Evolutionary conservation across 805 yeast species (phyloP), one percentile per base, ranked within the genome.

Genomic region (Suhomyces prunicola): DNA sequence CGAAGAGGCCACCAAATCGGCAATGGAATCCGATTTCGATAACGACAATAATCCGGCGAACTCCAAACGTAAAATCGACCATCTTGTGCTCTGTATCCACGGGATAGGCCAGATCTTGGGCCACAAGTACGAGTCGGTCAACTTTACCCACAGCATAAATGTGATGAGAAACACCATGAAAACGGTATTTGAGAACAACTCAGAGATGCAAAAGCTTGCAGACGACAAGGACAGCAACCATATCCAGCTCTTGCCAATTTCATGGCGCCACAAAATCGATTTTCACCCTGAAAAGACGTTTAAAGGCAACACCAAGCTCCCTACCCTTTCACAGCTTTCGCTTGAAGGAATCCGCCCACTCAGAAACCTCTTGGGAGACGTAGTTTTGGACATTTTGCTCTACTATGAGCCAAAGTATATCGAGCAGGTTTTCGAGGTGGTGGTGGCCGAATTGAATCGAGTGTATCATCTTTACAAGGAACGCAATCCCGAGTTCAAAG

Each of bases 51-150:
- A 63, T 12, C 41, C 56, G 10, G 46, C 51, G 1, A 53, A 59
- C n/a, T 55, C 72, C 2, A 55, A 67, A 27, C 40, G 78, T 48
- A 70, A 76, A 31, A 68, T 84, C 27, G 83, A 85, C 35, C 90
- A 85, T 62, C 71, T 93, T 56, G 82, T 92, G 1, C 73, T 93
- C n/a, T 90, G 97, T 64, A 82, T 93, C 27, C 99, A 93, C 71
- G 99, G 99, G 0, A 89, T 93, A 55, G 99, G 98, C 1, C 99
- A 93, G 69, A 82, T 85, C 15, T 72, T 94, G 49, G 96, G 97
- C 1, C 76, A 84, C 46, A 82, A 82, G 61, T 84, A 87, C 63
- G 92, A 91, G 60, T 84, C 87, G 49, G 86, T 93, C 24, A 90
- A 90, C 68, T 94, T 93, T 72, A 85, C 90, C 7, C 96, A 91